Evolutionary conservation across 2,329 filamentous ascomycete species (phyloP), one percentile per base, ranked within the genome.

Genomic region (Neonectria hederae): DNA sequence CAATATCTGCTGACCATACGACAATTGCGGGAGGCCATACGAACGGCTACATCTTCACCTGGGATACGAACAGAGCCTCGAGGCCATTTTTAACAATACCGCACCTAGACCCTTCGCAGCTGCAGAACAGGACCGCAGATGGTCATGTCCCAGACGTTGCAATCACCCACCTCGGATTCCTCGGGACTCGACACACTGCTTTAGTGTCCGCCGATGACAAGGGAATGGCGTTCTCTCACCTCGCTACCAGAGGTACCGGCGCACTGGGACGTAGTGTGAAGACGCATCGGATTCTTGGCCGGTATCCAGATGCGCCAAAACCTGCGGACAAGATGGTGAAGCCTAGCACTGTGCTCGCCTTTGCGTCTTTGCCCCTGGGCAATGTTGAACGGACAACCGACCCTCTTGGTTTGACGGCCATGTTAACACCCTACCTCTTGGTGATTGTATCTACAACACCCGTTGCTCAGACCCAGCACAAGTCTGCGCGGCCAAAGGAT

Each of bases 361-460:
- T 99, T 79, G 90, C 93, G 4, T 90, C 96, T 11, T 82, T 98
- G 35, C 96, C 97, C 0, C 84, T 99, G 0, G 96, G 96, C n/a
- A 99, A 98, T 74, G 89, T 97, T 3, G 94, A 97, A 76, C 90
- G 95, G 69, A 86, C 90, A 6, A 97, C 94, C 3, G 96, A 99
- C 77, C 85, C 86, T 3, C 88, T 99, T 83, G 96, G 96, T 0
- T 80, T 99, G 61, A 97, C 97, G 46, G 97, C 97, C 5, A 94
- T 99, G 85, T 84, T 99, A 61, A 99, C 96, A 0, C 96, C 96
- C 0, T 98, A 99, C 78, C 83, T 99, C 5, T 84, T 99, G 42
- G 96, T 99, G 40, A 94, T 99, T 72, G 96, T 99, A 13, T 99
- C 97, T 0, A 99, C 96, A 0, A 99, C 95, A 0, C 96, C 96